Percentiles rank a stretch among this genome's conserved stretches.
phyloP scores from a whole-genome alignment of 306 rosid genomes.

The Inga oerstediana region DNA sequence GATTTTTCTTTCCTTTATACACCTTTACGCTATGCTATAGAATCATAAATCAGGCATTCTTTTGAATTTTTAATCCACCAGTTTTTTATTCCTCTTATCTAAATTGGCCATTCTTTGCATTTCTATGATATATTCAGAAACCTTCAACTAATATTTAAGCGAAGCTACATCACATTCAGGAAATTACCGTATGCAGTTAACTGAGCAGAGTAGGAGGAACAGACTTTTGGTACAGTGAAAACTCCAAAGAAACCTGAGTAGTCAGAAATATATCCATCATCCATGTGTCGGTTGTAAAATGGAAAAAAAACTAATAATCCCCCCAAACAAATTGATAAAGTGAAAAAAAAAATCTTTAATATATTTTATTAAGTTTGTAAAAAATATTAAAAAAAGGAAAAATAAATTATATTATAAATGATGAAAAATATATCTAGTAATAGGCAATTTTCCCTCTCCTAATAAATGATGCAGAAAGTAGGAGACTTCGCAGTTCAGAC shows the following conservation, averaged over 20 bases:
- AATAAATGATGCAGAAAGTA: neutral
- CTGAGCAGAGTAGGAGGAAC: conserved; percentile 71
- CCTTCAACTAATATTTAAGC: neutral
- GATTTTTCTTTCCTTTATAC: neutral
- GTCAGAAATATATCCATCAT: conserved; percentile 15
- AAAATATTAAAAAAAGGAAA: neutral
- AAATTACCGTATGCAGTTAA: conserved; percentile 76
- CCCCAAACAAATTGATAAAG: neutral
- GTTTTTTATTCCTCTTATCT: neutral
- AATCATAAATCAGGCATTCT: neutral
- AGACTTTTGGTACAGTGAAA: conserved; percentile 79
- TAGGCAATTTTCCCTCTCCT: too few relatives aligned
- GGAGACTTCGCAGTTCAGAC: conserved; percentile 12
- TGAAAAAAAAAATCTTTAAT: neutral
- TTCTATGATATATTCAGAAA: neutral
- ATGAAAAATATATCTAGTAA: too few relatives aligned
- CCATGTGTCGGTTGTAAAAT: conserved; percentile 38
- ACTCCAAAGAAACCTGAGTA: conserved; percentile 84
- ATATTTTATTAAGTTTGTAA: neutral
- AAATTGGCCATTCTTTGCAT: neutral
- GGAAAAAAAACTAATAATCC: neutral
- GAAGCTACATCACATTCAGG: conserved; percentile 19
- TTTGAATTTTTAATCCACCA: neutral
- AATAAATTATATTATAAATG: neutral
- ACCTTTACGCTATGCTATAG: neutral